Percentiles rank a stretch among this genome's conserved stretches.
These are phyloP conservation scores for Cadophora sp. DNA, from an alignment of 2,329 filamentous ascomycete species.

Conservation along the genomic window DNA sequence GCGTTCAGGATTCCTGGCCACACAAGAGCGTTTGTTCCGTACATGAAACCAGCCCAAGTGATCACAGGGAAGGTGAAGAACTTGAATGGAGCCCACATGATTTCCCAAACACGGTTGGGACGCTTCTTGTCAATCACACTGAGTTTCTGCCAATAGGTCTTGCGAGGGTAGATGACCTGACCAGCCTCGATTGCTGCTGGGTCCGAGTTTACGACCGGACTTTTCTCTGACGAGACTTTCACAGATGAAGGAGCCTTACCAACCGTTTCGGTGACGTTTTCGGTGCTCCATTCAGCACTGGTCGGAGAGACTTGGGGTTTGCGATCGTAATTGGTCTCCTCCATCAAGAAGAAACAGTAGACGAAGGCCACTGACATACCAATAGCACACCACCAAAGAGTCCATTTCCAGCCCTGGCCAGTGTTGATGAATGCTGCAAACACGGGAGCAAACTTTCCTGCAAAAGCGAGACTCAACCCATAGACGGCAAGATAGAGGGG, in stretches of 20 bases:
- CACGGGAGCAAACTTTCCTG: conserved; percentile 52
- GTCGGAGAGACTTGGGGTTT: conserved; percentile 19
- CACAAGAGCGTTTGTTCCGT: conserved; percentile 45
- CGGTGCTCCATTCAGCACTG: conserved; percentile 21
- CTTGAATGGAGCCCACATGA: conserved; percentile 45
- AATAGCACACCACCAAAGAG: conserved; percentile 55
- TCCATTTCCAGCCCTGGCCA: conserved; percentile 56
- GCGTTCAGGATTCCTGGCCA: conserved; percentile 47
- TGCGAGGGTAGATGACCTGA: conserved; percentile 45
- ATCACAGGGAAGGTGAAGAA: conserved; percentile 46
- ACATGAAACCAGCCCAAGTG: conserved; percentile 45
- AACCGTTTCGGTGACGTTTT: not conserved
- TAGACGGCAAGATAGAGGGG: conserved; percentile 52
- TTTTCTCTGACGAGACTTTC: conserved; percentile 15
- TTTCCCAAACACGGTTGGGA: conserved; percentile 50
- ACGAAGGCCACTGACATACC: conserved; percentile 56
- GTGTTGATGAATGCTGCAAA: conserved; percentile 57
- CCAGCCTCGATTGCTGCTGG: conserved; percentile 40
- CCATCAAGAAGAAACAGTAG: conserved; percentile 61
- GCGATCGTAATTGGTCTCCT: conserved; percentile 57
- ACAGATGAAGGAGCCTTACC: not conserved
- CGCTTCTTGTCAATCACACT: conserved; percentile 50
- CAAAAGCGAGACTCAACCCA: conserved; percentile 51
- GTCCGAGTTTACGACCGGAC: conserved; percentile 3
- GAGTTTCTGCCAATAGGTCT: conserved; percentile 53